phyloP scores from a whole-genome alignment of 140 eudicot genomes.

The Ambrosia hybrid region DNA sequence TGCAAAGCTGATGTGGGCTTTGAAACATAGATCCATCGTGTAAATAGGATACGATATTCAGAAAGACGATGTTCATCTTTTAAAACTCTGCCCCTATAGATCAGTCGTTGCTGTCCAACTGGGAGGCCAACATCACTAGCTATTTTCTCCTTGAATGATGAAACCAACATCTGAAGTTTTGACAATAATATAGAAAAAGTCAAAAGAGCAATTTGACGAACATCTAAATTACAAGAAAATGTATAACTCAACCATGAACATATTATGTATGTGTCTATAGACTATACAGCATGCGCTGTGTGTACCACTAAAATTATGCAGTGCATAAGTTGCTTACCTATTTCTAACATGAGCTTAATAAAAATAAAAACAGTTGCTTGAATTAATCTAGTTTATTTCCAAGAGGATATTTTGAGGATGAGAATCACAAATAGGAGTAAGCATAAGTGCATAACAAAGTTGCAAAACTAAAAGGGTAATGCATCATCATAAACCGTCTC shows the following conservation, averaged over 20 bases:
- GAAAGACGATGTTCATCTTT: conserved; percentile 85
- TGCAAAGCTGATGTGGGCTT: conserved; percentile 5
- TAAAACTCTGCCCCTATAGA: conserved; percentile 94
- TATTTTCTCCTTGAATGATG: conserved; percentile 78
- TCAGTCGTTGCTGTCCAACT: conserved; percentile 87
- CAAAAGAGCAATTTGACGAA: conserved; percentile 16
- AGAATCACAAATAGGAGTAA: not conserved
- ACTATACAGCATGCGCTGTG: too few species aligned
- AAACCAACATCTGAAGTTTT: conserved; percentile 61
- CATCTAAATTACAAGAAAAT: too few species aligned
- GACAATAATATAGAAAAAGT: conserved; percentile 7
- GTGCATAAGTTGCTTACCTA: not conserved
- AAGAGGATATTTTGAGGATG: not conserved
- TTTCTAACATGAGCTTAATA: not conserved
- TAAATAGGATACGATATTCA: conserved; percentile 85
- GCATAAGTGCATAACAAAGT: not conserved
- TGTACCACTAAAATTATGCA: not conserved
- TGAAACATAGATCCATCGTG: not conserved
- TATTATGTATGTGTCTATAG: too few species aligned
- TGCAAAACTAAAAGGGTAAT: not conserved
- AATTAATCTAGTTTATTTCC: not conserved
- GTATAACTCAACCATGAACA: too few species aligned
- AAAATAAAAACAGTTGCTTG: not conserved
- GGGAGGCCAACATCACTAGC: conserved; percentile 81
- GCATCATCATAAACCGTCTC: not conserved